Evolutionary conservation across 495 filamentous ascomycete species (phyloP).

Genomic region (Bathelium albidoporum): DNA sequence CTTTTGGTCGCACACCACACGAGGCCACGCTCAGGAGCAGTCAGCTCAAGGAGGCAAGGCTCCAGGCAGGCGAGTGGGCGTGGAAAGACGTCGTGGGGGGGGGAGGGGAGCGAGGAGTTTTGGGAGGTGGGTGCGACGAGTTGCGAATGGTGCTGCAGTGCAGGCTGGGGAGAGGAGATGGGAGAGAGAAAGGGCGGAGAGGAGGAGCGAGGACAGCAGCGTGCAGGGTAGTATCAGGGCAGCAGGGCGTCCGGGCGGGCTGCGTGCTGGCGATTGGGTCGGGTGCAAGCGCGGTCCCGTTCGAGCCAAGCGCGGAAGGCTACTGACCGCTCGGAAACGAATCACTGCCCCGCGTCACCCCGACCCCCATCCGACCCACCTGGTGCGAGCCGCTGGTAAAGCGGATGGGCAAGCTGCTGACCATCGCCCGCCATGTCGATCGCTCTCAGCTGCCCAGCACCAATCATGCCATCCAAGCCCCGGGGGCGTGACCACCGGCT

Average conservation of each 20-base stretch:
- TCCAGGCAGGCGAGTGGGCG: neutral
- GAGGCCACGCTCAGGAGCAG: neutral
- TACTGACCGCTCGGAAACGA: neutral
- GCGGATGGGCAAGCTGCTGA: too few relatives aligned
- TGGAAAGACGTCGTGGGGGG: too few relatives aligned
- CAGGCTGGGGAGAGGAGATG: neutral
- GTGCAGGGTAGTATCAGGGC: neutral
- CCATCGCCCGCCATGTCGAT: neutral
- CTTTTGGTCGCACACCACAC: neutral
- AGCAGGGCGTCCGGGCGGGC: neutral
- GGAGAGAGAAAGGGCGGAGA: neutral
- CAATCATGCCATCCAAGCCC: neutral
- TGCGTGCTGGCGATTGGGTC: neutral
- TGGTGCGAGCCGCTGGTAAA: neutral
- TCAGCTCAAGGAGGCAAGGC: neutral
- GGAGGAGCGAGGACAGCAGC: neutral
- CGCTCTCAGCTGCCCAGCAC: neutral
- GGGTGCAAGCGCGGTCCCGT: neutral
- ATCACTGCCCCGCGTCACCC: neutral
- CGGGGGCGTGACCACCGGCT: neutral
- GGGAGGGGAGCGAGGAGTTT: neutral
- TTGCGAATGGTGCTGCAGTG: too few relatives aligned
- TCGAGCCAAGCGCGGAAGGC: neutral
- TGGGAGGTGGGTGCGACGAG: too few relatives aligned
- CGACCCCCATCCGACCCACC: neutral